Evolutionary conservation across 75 land plant species (phyloP), one percentile per base, ranked within the genome.

Genomic region (Picea sitchensis): DNA sequence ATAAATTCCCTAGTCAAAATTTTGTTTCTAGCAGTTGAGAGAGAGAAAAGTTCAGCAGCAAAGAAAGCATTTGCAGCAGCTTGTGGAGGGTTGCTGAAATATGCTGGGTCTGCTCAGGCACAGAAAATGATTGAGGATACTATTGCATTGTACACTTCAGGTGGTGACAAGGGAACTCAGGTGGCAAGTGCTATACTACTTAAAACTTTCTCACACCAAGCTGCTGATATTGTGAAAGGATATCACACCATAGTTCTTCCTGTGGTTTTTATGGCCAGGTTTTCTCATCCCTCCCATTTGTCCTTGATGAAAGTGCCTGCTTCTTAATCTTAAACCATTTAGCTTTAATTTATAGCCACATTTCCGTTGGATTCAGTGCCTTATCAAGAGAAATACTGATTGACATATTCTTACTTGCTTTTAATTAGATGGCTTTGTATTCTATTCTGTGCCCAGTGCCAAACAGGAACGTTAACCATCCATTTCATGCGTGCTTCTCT

Each of bases 11-110:
- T 98, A 26, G 65, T 88, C 36, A 90, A 87, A 82, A 88, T 90
- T 58, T 82, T 98, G 73, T 87, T 89, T 82, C 85, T 94, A 60
- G 96, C 88, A 63, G 93, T 85, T 63, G 77, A 81, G 54, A 90
- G 91, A 38, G 99, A 95, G 72, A 95, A 82, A 82, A 98, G 98
- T 84, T 73, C 77, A 76, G 84, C 93, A 32, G 87, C 89, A 38
- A 97, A 92, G 73, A 88, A 91, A 80, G 91, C 98, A 38, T 95
- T 97, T 86, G 98, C 96, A 74, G 85, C 82, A 82, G 92, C 99
- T 65, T 95, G 92, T 89, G 95, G 92, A 31, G 69, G 81, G 0
- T 79, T 89, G 23, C 77, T 92, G 78, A 98, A 92, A 85, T 86
- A 87, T 86, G 84, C 95, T 56, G 78, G 84, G 11, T 86, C 88